Evolutionary conservation across 345 rosid species (phyloP).

Genomic region (Acer saccharum): DNA sequence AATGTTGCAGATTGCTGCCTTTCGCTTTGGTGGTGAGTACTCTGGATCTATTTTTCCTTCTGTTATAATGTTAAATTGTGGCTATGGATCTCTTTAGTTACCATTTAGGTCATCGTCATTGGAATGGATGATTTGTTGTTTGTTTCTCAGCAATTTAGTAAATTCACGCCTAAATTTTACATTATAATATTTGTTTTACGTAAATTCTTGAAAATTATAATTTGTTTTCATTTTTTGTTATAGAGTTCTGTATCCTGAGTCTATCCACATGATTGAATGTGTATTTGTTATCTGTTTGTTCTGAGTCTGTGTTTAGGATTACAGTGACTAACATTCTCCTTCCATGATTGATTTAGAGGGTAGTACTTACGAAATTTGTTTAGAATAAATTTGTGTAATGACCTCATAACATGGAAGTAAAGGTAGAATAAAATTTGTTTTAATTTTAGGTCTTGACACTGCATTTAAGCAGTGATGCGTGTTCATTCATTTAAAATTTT

Average conservation of each 20-base stretch:
- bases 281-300: background rate
- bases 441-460: too few species aligned
- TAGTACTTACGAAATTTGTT: too few species aligned
- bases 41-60: slow-evolving; percentile 16
- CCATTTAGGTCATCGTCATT: slow-evolving; percentile 7
- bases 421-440: too few species aligned
- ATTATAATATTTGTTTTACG: background rate
- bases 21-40: slow-evolving; percentile 75
- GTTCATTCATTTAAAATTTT: too few species aligned
- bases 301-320: background rate
- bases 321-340: too few species aligned
- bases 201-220: background rate
- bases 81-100: slow-evolving; percentile 22
- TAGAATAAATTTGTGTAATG: background rate
- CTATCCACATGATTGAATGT: background rate
- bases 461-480: too few species aligned
- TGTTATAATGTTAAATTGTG: background rate
- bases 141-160: background rate
- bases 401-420: background rate
- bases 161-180: background rate
- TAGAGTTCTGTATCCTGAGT: background rate
- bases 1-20: slow-evolving; percentile 80
- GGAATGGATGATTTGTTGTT: background rate
- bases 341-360: too few species aligned
- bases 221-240: background rate